Base-by-base conservation (phyloP, 176 grass and related monocot genomes). In the Musa acuminata region DNA sequence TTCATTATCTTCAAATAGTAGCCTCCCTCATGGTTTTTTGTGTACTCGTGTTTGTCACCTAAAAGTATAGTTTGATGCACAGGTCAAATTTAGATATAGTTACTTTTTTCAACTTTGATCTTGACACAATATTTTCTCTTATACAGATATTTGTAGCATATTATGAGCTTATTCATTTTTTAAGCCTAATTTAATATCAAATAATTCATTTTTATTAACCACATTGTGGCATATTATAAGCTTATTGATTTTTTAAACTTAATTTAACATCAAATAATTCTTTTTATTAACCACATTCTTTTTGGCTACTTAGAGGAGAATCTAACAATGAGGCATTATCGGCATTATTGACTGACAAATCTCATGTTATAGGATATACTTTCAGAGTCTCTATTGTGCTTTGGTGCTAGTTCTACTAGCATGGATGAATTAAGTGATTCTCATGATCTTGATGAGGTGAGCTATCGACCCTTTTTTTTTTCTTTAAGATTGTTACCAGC, bases 381-480 rank as follows among this genome's bases (percentile, higher is more conserved):
- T 10, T 93, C 88, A 1, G 90, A 98, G 74, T 80, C 88, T 70
- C 88, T 93, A 26, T 67, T 98, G 63, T 89, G 85, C 81, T 98
- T 93, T 64, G 90, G 95, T 82, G 90, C 90, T 51, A 85, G 58
- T 83, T 93, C 84, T 72, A 78, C 84, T 67, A 89, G 88, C 1
- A 74, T 98, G 80, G 95, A 91, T 51, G 88, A 98, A 69, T 85
- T 85, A 52, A 84, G 67, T n/a, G 82, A 85, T 70, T 80, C 77
- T 75, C 84, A 70, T 82, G 84, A 91, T 63, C 58, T 83, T 20
- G 88, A 94, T 76, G 88, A 98, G 79, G 95, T 86, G 75, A 85
- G 82, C 65, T 25, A 20, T 52, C 3, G 1, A 69, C 25, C 8
- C 58, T 19, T 66, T 67, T 79, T n/a, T 22, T 24, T 58, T 29